A percentile compares a stretch with the other conserved stretches of the same genome.
Evolutionary conservation across 139 green algal genomes (phyloP).

Genomic region (Coelastrella sp.): DNA sequence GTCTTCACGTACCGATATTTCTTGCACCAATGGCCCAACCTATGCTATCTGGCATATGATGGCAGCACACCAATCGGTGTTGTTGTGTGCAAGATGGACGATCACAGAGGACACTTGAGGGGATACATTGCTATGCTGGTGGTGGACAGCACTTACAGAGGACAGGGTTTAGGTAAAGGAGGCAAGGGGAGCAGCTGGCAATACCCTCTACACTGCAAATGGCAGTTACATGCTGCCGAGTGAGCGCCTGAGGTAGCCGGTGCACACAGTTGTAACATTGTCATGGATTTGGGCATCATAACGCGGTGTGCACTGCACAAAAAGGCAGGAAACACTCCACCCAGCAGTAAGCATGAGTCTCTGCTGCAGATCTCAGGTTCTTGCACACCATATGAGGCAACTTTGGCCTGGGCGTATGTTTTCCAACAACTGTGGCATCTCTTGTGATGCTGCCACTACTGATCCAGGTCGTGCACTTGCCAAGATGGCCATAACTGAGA

Average conservation of each 20-base stretch:
- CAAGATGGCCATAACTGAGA: slow-evolving; percentile 73
- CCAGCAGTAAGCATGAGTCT: no score
- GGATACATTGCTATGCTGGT: slow-evolving; percentile 99
- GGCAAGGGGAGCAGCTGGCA: neutral
- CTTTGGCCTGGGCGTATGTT: neutral
- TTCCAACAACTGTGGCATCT: neutral
- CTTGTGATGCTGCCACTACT: neutral
- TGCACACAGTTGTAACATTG: neutral
- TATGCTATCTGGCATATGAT: slow-evolving; percentile 87
- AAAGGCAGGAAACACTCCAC: no score
- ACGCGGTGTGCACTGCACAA: no score
- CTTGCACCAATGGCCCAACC: slow-evolving; percentile 87
- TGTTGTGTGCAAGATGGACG: slow-evolving; percentile 96
- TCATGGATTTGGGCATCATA: no score
- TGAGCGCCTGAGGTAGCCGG: neutral
- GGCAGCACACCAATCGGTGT: slow-evolving; percentile 53
- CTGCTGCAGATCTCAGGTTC: no score
- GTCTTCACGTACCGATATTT: slow-evolving; percentile 98
- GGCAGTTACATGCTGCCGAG: neutral
- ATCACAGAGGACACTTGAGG: slow-evolving; percentile 75
- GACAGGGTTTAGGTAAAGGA: slow-evolving; percentile 81
- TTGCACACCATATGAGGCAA: no score
- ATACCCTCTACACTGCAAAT: no score
- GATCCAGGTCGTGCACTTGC: slow-evolving; percentile 84
- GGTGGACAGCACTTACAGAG: slow-evolving; percentile 88